A percentile compares a stretch with the other conserved stretches of the same genome.
These are phyloP conservation scores for Capillidium heterosporum DNA, from an alignment of 371 early-diverging fungal genomes.

Conservation along the genomic window DNA sequence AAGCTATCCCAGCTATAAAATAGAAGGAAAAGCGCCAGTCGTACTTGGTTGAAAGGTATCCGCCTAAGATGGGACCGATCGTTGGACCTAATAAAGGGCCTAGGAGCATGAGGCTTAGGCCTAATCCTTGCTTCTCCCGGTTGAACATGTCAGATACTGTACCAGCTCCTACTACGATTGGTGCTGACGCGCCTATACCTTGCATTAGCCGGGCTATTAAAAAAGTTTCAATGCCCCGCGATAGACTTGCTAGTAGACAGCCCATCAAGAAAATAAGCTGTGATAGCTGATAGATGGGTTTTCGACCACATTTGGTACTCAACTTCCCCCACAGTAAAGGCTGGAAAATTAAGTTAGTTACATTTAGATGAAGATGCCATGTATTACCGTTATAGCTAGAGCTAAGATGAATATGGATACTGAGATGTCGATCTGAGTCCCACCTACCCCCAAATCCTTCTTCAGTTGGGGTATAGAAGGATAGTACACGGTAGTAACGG, in stretches of 20 bases:
- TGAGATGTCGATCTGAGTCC: slow-evolving; percentile 27
- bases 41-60: slow-evolving; percentile 23
- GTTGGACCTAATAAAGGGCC: slow-evolving; percentile 36
- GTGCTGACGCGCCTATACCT: slow-evolving; percentile 46
- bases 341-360: slow-evolving; percentile 10
- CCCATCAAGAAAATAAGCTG: slow-evolving; percentile 29
- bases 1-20: slow-evolving; percentile 26
- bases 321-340: slow-evolving; percentile 49
- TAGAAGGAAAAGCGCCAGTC: slow-evolving; percentile 50
- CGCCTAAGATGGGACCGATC: slow-evolving; percentile 23
- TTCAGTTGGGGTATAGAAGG: slow-evolving; percentile 27
- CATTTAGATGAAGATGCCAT: slow-evolving; percentile 30
- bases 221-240: slow-evolving; percentile 25
- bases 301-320: slow-evolving; percentile 44
- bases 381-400: slow-evolving; percentile 28
- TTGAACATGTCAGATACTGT: slow-evolving; percentile 31
- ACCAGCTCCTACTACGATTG: slow-evolving; percentile 52
- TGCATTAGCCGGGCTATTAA: slow-evolving; percentile 42
- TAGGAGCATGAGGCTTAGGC: slow-evolving; percentile 33
- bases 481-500: slow-evolving; percentile 12
- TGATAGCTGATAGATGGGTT: slow-evolving; percentile 34
- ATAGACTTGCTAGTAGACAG: slow-evolving; percentile 38
- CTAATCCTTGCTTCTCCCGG: slow-evolving; percentile 23
- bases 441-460: slow-evolving; percentile 21
- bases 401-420: slow-evolving; percentile 35